These are phyloP conservation scores for Aspergillus quadricinctus DNA, from an alignment of 2,329 filamentous ascomycete genomes.

Conservation along the genomic window DNA sequence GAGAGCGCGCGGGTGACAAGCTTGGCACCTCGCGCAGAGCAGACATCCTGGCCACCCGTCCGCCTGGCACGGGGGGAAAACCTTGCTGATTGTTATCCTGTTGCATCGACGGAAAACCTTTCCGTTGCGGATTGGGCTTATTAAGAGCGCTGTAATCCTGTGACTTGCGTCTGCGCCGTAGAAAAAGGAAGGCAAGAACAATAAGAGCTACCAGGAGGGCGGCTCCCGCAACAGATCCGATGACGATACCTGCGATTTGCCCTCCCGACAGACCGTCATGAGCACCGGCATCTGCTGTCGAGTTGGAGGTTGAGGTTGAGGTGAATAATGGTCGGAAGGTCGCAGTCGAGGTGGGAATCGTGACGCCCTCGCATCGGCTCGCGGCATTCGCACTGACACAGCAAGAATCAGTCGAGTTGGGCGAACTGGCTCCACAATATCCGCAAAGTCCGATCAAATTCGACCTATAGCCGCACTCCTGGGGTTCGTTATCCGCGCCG, in stretches of 20 bases:
- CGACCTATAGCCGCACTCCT: conserved; percentile 79
- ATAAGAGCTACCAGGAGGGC: conserved; percentile 65
- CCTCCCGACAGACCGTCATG: conserved; percentile 66
- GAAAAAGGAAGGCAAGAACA: conserved; percentile 52
- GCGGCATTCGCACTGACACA: conserved; percentile 80
- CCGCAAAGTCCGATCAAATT: conserved; percentile 73
- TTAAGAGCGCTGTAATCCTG: conserved; percentile 79
- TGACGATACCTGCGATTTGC: conserved; percentile 82
- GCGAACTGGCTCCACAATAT: conserved; percentile 77
- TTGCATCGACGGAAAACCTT: conserved; percentile 40
- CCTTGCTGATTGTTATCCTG: conserved; percentile 44
- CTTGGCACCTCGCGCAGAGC: conserved; percentile 74
- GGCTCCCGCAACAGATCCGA: conserved; percentile 71
- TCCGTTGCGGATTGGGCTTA: conserved; percentile 68
- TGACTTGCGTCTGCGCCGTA: conserved; percentile 54
- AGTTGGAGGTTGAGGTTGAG: conserved; percentile 63
- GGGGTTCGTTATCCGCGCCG: conserved; percentile 72
- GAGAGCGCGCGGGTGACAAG: conserved; percentile 55
- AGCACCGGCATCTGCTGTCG: conserved; percentile 37
- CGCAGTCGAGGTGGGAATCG: conserved; percentile 64
- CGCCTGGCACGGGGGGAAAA: conserved; percentile 75
- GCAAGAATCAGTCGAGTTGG: conserved; percentile 92
- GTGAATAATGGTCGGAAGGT: conserved; percentile 57
- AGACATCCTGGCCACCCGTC: conserved; percentile 91
- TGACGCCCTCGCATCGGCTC: conserved; percentile 67